Conservation (phyloP, 2,329 filamentous ascomycete species). For the Camillea tinctor region DNA sequence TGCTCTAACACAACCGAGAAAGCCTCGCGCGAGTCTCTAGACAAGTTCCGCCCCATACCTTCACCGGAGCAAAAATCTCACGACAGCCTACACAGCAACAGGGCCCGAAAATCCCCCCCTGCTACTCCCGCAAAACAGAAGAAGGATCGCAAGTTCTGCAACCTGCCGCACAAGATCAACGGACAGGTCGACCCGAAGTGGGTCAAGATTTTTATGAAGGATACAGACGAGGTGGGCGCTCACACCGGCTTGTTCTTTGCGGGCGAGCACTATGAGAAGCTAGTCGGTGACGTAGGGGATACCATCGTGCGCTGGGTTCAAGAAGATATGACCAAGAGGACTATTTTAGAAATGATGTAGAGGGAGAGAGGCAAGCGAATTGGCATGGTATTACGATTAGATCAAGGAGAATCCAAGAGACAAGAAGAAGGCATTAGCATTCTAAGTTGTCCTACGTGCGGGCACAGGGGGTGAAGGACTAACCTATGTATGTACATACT, state of each 20-base stretch:
- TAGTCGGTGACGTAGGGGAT: constrained; percentile 73
- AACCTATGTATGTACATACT: too few species aligned
- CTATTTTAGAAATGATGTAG: constrained; percentile 32
- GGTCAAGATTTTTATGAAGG: constrained; percentile 77
- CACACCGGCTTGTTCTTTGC: constrained; percentile 80
- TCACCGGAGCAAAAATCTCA: constrained; percentile 1
- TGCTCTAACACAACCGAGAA: neutral
- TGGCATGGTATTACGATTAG: too few species aligned
- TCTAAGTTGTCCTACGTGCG: too few species aligned
- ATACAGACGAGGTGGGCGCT: constrained; percentile 80
- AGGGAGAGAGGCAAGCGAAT: neutral
- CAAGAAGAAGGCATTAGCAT: too few species aligned
- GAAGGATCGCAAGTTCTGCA: constrained; percentile 76
- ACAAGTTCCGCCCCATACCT: constrained; percentile 9
- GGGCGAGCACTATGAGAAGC: constrained; percentile 68
- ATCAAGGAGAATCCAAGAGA: too few species aligned
- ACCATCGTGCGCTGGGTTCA: constrained; percentile 69
- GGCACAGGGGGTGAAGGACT: too few species aligned
- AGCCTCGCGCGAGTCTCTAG: neutral
- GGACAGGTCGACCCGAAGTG: constrained; percentile 68
- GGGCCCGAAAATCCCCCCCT: constrained; percentile 16
- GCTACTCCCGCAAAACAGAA: constrained; percentile 3
- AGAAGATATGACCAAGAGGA: constrained; percentile 53
- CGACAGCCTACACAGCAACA: constrained; percentile 1
- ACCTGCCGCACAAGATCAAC: constrained; percentile 56